Evolutionary conservation across 306 rosid species (phyloP).

Genomic region (Delonix regia): DNA sequence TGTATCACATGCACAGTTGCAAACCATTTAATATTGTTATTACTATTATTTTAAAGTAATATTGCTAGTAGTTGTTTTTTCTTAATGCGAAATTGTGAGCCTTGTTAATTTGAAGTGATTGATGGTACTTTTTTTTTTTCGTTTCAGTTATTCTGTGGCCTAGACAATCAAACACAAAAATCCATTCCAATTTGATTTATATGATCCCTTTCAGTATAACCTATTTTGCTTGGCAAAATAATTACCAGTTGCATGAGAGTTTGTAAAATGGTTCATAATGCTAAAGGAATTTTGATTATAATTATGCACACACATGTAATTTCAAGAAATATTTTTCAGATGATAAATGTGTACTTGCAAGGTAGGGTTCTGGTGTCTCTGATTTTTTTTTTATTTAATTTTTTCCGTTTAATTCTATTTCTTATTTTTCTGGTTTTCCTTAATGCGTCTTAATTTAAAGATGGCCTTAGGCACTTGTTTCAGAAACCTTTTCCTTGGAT

Average conservation of each 20-base stretch:
- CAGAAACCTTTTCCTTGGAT: background rate
- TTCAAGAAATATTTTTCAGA: background rate
- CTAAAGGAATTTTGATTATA: too few relatives aligned
- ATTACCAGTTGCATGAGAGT: background rate
- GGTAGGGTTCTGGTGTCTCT: background rate
- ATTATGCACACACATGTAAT: too few relatives aligned
- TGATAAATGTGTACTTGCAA: background rate
- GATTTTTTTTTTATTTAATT: background rate
- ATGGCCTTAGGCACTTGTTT: background rate
- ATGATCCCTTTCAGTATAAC: background rate
- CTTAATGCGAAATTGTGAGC: background rate
- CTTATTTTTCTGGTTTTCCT: background rate
- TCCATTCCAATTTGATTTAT: background rate
- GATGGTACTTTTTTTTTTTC: background rate
- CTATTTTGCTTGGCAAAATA: background rate
- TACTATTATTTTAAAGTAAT: background rate
- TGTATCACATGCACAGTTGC: background rate
- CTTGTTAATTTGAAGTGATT: background rate
- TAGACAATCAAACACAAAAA: background rate
- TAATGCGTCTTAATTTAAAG: background rate
- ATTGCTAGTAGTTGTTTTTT: background rate
- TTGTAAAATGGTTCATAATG: background rate
- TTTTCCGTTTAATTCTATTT: background rate
- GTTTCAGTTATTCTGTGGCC: background rate
- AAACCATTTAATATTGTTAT: background rate